Conservation (phyloP, 208 protist species). For the Trypanosomatidae sp. region DNA sequence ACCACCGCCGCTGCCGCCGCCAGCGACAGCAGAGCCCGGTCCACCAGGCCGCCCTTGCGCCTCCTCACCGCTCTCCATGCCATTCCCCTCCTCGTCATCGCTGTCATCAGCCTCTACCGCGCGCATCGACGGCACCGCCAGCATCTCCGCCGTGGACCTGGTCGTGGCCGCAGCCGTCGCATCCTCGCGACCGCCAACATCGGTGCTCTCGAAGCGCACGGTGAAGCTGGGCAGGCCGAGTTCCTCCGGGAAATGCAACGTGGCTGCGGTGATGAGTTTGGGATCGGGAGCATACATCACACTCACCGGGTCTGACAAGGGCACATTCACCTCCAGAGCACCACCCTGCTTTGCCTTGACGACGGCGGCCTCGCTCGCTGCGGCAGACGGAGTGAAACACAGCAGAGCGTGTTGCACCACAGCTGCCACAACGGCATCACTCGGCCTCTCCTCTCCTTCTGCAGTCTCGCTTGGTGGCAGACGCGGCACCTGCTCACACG, state of each 20-base stretch:
- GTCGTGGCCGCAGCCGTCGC: slow-evolving; percentile 34
- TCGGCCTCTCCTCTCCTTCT: not conserved
- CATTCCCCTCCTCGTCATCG: not conserved
- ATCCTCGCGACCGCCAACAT: slow-evolving; percentile 1
- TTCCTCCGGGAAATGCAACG: slow-evolving; percentile 71
- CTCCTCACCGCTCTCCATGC: not conserved
- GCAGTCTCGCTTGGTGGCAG: not conserved
- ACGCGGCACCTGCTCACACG: slow-evolving; percentile 24
- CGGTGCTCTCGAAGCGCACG: slow-evolving; percentile 41
- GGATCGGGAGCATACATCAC: slow-evolving; percentile 23
- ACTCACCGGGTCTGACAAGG: slow-evolving; percentile 19
- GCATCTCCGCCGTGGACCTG: slow-evolving; percentile 38
- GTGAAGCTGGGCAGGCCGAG: slow-evolving; percentile 47
- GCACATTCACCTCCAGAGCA: slow-evolving; percentile 16
- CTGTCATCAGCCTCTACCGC: slow-evolving; percentile 13
- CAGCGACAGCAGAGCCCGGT: not conserved
- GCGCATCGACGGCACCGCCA: slow-evolving; percentile 35
- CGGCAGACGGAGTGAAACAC: not conserved
- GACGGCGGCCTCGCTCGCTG: slow-evolving; percentile 4
- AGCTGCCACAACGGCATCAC: too few relatives aligned
- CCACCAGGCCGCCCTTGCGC: not conserved
- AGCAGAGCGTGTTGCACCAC: slow-evolving; percentile 1
- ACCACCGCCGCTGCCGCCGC: not conserved
- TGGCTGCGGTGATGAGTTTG: slow-evolving; percentile 16
- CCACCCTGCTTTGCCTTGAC: not conserved